phyloP scores from a whole-genome alignment of 352 stramenopile genomes.

The Albugo candida region DNA sequence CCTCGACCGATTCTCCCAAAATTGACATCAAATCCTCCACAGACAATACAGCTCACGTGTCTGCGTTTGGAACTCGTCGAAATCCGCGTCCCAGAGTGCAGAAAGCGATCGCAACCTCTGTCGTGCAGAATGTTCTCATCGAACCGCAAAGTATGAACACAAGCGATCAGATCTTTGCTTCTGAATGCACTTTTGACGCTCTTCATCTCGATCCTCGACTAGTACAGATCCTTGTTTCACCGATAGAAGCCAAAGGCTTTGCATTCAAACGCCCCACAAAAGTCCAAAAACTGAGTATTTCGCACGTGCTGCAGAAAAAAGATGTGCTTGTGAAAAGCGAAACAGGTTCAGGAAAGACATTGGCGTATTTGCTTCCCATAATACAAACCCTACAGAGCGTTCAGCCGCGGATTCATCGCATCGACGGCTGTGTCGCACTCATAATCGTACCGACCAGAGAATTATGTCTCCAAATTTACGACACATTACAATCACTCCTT shows the following conservation, averaged over 20 bases:
- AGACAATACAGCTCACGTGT: slow-evolving; percentile 1
- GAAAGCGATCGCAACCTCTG: slow-evolving; percentile 31
- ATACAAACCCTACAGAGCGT: slow-evolving; percentile 73
- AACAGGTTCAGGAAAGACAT: slow-evolving; percentile 92
- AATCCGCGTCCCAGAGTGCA: slow-evolving; percentile 52
- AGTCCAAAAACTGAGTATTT: slow-evolving; percentile 70
- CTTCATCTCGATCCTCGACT: slow-evolving; percentile 49
- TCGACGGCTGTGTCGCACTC: slow-evolving; percentile 75
- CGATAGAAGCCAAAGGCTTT: slow-evolving; percentile 30
- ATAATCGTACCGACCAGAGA: slow-evolving; percentile 44
- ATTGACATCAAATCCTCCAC: not conserved
- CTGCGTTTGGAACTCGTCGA: slow-evolving; percentile 42
- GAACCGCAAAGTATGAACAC: slow-evolving; percentile 46
- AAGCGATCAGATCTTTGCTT: slow-evolving; percentile 70
- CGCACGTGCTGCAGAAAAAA: slow-evolving; percentile 34
- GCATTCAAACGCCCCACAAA: slow-evolving; percentile 54
- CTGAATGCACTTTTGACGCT: slow-evolving; percentile 41
- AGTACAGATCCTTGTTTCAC: slow-evolving; percentile 44
- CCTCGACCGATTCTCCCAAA: not conserved
- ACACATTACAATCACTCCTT: slow-evolving; percentile 7
- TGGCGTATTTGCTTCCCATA: slow-evolving; percentile 92
- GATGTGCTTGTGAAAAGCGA: slow-evolving; percentile 91
- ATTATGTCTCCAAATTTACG: slow-evolving; percentile 18
- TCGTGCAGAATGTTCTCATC: slow-evolving; percentile 41
- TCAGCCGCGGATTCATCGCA: slow-evolving; percentile 43